Evolutionary conservation across 345 rosid genomes (phyloP).

Genomic region (Syzygium aqueum): DNA sequence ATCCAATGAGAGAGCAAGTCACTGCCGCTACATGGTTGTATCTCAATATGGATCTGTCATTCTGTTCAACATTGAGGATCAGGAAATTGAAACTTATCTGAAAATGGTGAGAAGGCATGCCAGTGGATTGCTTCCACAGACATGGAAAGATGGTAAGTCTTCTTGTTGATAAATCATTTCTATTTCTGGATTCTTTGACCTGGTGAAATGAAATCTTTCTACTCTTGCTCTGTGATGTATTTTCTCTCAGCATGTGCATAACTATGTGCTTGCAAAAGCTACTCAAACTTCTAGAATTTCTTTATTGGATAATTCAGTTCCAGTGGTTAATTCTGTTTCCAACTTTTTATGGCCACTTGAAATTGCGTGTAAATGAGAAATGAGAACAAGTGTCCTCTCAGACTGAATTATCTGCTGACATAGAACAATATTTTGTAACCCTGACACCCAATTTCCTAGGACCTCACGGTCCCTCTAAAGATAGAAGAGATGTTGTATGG

Average conservation of each 20-base stretch:
- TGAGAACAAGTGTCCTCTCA: not conserved
- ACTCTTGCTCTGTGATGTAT: not conserved
- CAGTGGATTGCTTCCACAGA: conserved; percentile 73
- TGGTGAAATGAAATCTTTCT: not conserved
- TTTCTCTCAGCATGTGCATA: not conserved
- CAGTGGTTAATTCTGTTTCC: not conserved
- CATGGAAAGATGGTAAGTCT: conserved; percentile 63
- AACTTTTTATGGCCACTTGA: not conserved
- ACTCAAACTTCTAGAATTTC: not conserved
- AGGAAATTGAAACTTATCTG: conserved; percentile 55
- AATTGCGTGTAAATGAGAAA: not conserved
- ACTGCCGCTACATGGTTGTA: conserved; percentile 64
- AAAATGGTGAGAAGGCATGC: conserved; percentile 62
- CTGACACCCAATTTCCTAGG: not conserved
- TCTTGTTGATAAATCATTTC: not conserved
- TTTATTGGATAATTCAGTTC: not conserved
- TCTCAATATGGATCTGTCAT: conserved; percentile 92
- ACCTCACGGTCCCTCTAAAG: not conserved
- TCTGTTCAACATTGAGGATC: conserved; percentile 73
- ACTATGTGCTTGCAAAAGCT: not conserved
- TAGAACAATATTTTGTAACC: not conserved
- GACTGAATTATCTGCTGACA: not conserved
- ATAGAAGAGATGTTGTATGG: not conserved
- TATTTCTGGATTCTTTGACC: not conserved
- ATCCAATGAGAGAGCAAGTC: conserved; percentile 27